A percentile compares a stretch with the other conserved stretches of the same genome.
phyloP scores from a whole-genome alignment of 208 protist genomes.

The Leishmania guyanensis region DNA sequence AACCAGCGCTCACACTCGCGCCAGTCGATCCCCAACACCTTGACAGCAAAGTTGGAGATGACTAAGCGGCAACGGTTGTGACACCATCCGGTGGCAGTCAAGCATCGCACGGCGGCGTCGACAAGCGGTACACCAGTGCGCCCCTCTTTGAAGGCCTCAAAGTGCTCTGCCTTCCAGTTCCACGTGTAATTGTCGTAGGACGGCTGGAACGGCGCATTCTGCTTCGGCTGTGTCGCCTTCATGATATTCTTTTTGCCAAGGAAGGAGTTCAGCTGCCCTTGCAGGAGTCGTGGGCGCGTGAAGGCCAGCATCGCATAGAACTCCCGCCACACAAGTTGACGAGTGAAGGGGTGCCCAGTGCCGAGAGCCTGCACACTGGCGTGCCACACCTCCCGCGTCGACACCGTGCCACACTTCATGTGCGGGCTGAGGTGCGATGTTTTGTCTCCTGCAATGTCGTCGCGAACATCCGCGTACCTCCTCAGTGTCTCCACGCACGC shows the following conservation, averaged over 20 bases:
- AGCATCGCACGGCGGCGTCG: conserved; percentile 92
- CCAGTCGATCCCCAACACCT: conserved; percentile 91
- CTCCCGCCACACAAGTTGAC: conserved; percentile 78
- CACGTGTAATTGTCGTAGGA: conserved; percentile 65
- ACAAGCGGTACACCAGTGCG: conserved; percentile 91
- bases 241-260: conserved; percentile 20
- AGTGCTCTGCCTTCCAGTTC: conserved; percentile 56
- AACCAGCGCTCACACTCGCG: conserved; percentile 89
- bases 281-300: conserved; percentile 54
- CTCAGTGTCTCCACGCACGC: conserved; percentile 26
- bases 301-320: conserved; percentile 73
- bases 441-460: conserved; percentile 54
- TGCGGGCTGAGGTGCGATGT: conserved; percentile 79
- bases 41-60: conserved; percentile 87
- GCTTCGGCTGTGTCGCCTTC: conserved; percentile 9
- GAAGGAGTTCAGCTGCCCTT: conserved; percentile 58
- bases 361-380: conserved; percentile 37
- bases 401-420: conserved; percentile 82
- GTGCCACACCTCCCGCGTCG: conserved; percentile 65
- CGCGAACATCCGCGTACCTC: conserved; percentile 48
- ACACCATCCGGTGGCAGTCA: conserved; percentile 82
- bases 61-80: conserved; percentile 80
- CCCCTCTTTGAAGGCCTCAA: conserved; percentile 75
- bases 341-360: conserved; percentile 42
- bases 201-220: conserved; percentile 66